These are phyloP conservation scores for Pseudocercospora eumusae DNA, from an alignment of 2,329 filamentous ascomycete species.

Conservation along the genomic window DNA sequence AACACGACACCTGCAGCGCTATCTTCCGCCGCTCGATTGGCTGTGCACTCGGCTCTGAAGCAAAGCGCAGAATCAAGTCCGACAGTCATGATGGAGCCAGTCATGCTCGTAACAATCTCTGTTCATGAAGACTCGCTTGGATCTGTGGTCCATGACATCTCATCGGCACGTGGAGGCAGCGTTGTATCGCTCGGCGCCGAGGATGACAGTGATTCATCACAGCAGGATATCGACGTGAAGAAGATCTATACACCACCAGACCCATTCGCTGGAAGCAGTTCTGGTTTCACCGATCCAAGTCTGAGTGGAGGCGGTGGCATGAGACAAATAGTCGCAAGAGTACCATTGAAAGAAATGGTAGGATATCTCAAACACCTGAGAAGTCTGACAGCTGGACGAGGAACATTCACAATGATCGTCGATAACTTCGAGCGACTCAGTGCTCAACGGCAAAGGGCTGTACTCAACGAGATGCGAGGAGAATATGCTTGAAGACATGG, in stretches of 20 bases:
- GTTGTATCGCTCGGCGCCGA: slow-evolving; percentile 67
- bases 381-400: slow-evolving; percentile 82
- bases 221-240: slow-evolving; percentile 61
- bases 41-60: slow-evolving; percentile 69
- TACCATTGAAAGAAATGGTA: slow-evolving; percentile 95
- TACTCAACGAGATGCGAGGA: slow-evolving; percentile 47
- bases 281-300: slow-evolving; percentile 16
- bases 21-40: slow-evolving; percentile 67
- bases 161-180: slow-evolving; percentile 70
- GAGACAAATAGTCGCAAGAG: slow-evolving; percentile 72
- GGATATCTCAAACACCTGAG: slow-evolving; percentile 87
- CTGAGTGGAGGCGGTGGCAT: slow-evolving; percentile 24
- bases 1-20: slow-evolving; percentile 67
- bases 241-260: slow-evolving; percentile 87
- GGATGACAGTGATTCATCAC: slow-evolving; percentile 10
- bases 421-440: slow-evolving; percentile 71
- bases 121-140: slow-evolving; percentile 82
- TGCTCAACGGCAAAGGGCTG: slow-evolving; percentile 59
- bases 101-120: slow-evolving; percentile 86
- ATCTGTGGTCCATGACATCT: slow-evolving; percentile 78
- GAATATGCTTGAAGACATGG: slow-evolving; percentile 25
- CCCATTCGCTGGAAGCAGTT: slow-evolving; percentile 60
- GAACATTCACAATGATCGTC: slow-evolving; percentile 73
- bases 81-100: slow-evolving; percentile 80
- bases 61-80: slow-evolving; percentile 54